Evolutionary conservation across 2,329 filamentous ascomycete species (phyloP), one percentile per base, ranked within the genome.

Genomic region (Domatiomyces catenatus): DNA sequence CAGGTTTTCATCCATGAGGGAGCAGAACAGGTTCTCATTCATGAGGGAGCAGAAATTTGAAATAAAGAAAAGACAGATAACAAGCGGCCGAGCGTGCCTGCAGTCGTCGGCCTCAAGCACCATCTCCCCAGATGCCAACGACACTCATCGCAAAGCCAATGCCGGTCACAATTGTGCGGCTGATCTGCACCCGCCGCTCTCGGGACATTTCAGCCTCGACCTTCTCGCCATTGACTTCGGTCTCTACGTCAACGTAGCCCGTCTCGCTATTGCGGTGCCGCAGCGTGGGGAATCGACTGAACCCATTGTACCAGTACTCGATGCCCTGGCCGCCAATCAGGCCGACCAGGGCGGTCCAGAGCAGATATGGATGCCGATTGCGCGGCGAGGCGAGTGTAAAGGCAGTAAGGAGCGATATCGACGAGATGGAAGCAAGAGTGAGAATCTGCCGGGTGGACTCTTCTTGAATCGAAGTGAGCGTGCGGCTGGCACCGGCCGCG

Each of bases 301-400:
- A 69, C 8, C 84, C 76, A 67, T 86, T 82, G 67, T 84, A 86
- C 72, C 79, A 85, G 45, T 78, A 75, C 64, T 87, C 83, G 71
- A 85, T 76, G 54, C 72, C 72, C 53, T 66, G 64, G 39, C 67
- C 56, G 60, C 66, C 63, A 24, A 69, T 54, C 12, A 71, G 68
- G 1, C 71, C 64, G 51, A 88, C 75, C 22, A 87, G 68, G 2
- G 81, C 80, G 12, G 86, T 87, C 80, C 92, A 95, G 52, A 95
- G 68, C 22, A 95, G 80, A 65, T 94, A 96, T 0, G 90, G 90
- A 65, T 96, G 90, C 63, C 84, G 81, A 59, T 78, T 75, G 50
- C 80, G 76, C 22, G 79, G 75, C 0, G 88, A 84, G 2, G 88
- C 90, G 57, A 93, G 71, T 44, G 75, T 66, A 67, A 83, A 95